Base-by-base conservation (phyloP, 768 basidiomycete genomes). In the Tylopilus intermedius region DNA sequence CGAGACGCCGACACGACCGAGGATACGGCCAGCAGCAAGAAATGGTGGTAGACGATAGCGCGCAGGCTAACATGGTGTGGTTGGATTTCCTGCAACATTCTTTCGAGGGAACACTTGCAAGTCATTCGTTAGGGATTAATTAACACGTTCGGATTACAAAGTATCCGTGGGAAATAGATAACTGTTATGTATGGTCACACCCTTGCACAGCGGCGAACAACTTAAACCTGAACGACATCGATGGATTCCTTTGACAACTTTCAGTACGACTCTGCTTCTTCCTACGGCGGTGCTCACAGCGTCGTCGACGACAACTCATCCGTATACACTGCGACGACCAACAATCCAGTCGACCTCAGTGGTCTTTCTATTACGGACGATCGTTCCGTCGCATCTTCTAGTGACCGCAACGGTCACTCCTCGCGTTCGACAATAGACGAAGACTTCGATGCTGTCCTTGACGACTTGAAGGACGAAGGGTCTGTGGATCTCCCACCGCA, bases 231-330 rank as follows among this genome's bases (percentile, higher is more conserved):
- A 61, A 71, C 59, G 50, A 54, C 66, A 60, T 59, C 53, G 58
- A 88, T 90, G 88, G 88, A 90, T 66, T 79, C 84, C 10, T 90
- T 90, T 62, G 88, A 90, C 68, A 90, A 90, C 63, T 90, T 88
- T 61, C 88, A 90, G 67, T 89, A 86, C 61, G 88, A 90, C 60
- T 85, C 87, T 18, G 82, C 86, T 26, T 90, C 88, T 5, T 85
- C 88, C 0, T 90, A 90, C 60, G 88, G 88, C 50, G 77, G 76
- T 43, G 73, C 77, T 7, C 77, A 84, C 47, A 77, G 86, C 57
- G 74, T 86, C 38, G 80, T 88, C 30, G 88, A 90, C 66, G 88
- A 90, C 62, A 90, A 75, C 42, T 89, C 88, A 0, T 90, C 88
- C 2, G 81, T 89, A 39, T 90, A 90, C 64, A 88, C 88, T 8